Conservation (phyloP, 2,329 filamentous ascomycete genomes). For the Pseudogymnoascus sp. region DNA sequence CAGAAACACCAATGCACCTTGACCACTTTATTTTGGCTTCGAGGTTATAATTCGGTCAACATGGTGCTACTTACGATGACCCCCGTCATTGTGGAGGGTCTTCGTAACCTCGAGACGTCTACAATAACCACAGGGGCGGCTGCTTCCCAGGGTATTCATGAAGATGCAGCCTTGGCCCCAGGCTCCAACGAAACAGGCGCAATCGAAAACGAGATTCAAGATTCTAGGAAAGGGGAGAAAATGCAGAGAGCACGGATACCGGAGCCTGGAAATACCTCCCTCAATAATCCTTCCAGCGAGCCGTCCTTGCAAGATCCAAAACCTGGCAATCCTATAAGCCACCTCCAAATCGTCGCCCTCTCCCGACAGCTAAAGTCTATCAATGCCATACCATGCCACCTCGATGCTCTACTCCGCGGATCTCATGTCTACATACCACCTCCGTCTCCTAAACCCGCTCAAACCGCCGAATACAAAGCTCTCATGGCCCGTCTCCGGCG, state of each 20-base stretch:
- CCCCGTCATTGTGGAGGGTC: constrained; percentile 56
- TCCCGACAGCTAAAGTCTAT: constrained; percentile 46
- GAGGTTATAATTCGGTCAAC: constrained; percentile 8
- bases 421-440: constrained; percentile 70
- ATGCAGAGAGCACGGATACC: neutral
- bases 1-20: neutral
- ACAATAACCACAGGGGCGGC: neutral
- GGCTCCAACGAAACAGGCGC: constrained; percentile 12
- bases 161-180: constrained; percentile 8
- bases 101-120: constrained; percentile 37
- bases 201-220: neutral
- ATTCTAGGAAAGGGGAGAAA: neutral
- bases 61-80: constrained; percentile 83
- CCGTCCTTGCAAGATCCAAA: constrained; percentile 39
- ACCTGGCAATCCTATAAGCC: constrained; percentile 64
- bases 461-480: constrained; percentile 78
- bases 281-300: constrained; percentile 29
- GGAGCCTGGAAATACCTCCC: neutral
- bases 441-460: constrained; percentile 61
- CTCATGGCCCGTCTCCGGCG: constrained; percentile 80
- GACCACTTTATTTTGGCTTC: neutral
- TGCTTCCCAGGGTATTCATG: constrained; percentile 12
- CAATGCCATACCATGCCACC: constrained; percentile 37
- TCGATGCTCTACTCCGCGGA: constrained; percentile 68
- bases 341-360: constrained; percentile 60